Percentiles rank a stretch among this genome's conserved stretches.
phyloP scores from a whole-genome alignment of 2,329 filamentous ascomycete species.

The Myriangium duriaei region DNA sequence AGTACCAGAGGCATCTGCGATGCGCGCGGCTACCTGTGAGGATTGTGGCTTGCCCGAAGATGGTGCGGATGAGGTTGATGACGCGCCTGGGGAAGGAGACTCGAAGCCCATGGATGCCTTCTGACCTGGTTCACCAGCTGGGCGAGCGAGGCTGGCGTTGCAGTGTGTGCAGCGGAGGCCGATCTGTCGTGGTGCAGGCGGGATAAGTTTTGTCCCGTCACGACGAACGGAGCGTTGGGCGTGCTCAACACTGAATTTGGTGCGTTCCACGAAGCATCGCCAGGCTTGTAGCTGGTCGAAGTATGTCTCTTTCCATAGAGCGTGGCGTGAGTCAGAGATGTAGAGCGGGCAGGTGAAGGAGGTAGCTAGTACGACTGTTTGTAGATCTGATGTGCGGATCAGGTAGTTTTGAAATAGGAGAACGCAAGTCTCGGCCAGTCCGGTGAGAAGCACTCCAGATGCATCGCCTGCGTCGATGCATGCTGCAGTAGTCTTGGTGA shows the following conservation, averaged over 20 bases:
- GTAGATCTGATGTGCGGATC: conserved; percentile 61
- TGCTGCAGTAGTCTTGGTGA: conserved; percentile 42
- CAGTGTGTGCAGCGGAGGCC: conserved; percentile 68
- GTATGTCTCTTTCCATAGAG: conserved; percentile 64
- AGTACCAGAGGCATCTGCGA: conserved; percentile 29
- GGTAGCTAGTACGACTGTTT: conserved; percentile 64
- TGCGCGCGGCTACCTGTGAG: conserved; percentile 15
- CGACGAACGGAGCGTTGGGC: conserved; percentile 53
- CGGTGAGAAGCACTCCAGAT: conserved; percentile 65
- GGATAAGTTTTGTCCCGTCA: conserved; percentile 50
- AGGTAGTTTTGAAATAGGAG: conserved; percentile 68
- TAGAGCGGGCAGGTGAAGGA: conserved; percentile 64
- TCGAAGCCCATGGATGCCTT: conserved; percentile 9
- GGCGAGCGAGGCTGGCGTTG: conserved; percentile 41
- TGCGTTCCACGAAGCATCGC: conserved; percentile 58
- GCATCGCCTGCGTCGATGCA: conserved; percentile 57
- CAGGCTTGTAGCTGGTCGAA: conserved; percentile 60
- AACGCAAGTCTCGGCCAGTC: conserved; percentile 58
- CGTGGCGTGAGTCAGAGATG: conserved; percentile 63
- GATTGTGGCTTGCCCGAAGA: background rate
- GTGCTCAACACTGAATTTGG: conserved; percentile 66
- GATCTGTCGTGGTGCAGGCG: conserved; percentile 55
- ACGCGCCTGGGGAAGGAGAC: conserved; percentile 10
- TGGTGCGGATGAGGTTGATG: conserved; percentile 12
- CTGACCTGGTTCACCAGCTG: conserved; percentile 20